Base-by-base conservation (phyloP, 352 stramenopile species). In the Blastocystis sp. region DNA sequence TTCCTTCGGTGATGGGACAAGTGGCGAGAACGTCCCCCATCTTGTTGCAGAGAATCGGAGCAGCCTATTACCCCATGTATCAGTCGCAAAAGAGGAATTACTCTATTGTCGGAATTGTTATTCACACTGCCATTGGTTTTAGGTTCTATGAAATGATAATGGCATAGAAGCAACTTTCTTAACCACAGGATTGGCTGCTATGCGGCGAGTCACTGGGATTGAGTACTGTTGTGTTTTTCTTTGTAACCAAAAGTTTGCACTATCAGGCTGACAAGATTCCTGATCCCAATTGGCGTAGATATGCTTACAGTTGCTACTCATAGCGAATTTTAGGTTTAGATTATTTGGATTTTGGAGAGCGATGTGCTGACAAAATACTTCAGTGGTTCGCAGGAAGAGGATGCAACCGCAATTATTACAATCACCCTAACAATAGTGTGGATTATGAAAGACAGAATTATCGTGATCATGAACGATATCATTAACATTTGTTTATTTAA, bases 291-390 rank as follows among this genome's bases (percentile, higher is more conserved):
- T 30, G 26, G 30, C 34, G 65, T 30, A 30, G 65, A 43, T 53
- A 55, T 30, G 7, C n/a, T 9, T 26, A 55, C n/a, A 76, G 65
- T 76, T 26, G 3, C 6, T 37, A 11, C 6, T 54, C 4, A 20
- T 39, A 20, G 6, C 4, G 2, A 0, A 50, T 30, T 5, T 55
- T 20, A 76, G 7, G 30, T 9, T 39, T 76, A 76, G 65, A 76
- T 24, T 76, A 76, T 56, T 43, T 76, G 20, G 65, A 76, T 55
- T 76, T 55, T 56, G 65, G 65, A 55, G 65, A 76, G 11, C 34
- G 37, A 20, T 76, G 65, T 76, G 6, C 37, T 1, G 65, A 76
- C 39, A 55, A 50, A 26, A 6, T 76, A 18, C 7, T 45, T 37
- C 39, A 50, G 26, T 55, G 20, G 34, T 76, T 18, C 4, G 16